A percentile compares a stretch with the other conserved stretches of the same genome.
These are phyloP conservation scores for Saccharomycopsis babjevae DNA, from an alignment of 805 yeast genomes.

Conservation along the genomic window DNA sequence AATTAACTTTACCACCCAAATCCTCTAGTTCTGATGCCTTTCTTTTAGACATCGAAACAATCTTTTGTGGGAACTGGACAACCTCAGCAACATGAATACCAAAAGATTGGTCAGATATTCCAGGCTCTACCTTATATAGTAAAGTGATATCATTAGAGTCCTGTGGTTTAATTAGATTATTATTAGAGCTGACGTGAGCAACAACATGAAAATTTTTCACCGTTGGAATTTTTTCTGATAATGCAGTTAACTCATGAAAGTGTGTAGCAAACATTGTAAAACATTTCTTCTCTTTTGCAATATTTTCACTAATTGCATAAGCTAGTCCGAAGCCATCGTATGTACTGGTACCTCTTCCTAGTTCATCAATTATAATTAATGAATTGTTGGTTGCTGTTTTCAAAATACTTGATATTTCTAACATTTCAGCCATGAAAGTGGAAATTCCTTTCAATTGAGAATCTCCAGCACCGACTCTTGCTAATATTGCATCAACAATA, in stretches of 20 bases:
- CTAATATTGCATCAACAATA: conserved; percentile 82
- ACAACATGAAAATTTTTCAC: conserved; percentile 86
- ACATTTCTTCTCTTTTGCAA: conserved; percentile 59
- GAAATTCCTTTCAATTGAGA: conserved; percentile 95
- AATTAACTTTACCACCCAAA: conserved; percentile 30
- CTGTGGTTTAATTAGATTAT: conserved; percentile 22
- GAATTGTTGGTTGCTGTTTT: conserved; percentile 72
- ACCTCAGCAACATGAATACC: conserved; percentile 97
- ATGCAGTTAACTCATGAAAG: conserved; percentile 87
- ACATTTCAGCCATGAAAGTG: conserved; percentile 94
- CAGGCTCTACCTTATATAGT: conserved; percentile 88
- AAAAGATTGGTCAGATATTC: conserved; percentile 91
- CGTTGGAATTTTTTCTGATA: conserved; percentile 50
- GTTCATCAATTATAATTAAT: conserved; percentile 82
- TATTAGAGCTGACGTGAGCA: conserved; percentile 63
- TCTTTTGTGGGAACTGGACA: conserved; percentile 85
- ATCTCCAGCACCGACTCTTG: conserved; percentile 98
- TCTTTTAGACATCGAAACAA: conserved; percentile 89
- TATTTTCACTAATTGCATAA: conserved; percentile 87
- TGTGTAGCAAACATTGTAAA: conserved; percentile 93
- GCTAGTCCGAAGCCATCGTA: conserved; percentile 98
- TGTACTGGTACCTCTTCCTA: conserved; percentile 79
- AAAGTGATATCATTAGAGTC: conserved; percentile 66
- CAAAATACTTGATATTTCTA: conserved; percentile 82
- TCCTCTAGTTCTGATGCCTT: conserved; percentile 83